These are phyloP conservation scores for Cinnamomum micranthum DNA, from an alignment of 164 flowering plant genomes.

Conservation along the genomic window DNA sequence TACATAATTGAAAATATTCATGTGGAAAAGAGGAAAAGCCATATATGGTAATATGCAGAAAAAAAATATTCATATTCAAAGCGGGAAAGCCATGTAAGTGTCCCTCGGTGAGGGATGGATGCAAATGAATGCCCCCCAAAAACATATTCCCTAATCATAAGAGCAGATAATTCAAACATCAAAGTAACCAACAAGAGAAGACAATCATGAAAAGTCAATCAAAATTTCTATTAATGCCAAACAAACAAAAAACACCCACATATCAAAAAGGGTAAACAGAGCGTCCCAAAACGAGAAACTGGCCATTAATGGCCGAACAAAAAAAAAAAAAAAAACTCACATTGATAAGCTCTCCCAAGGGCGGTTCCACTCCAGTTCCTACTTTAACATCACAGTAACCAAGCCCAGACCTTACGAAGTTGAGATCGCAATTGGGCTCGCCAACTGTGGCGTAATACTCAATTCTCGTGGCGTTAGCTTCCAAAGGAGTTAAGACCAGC, in stretches of 20 bases:
- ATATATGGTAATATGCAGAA: too few species aligned
- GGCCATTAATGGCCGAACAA: too few species aligned
- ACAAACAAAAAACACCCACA: neutral
- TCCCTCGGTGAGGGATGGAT: too few species aligned
- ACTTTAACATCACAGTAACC: conserved; percentile 70
- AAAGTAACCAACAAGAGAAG: neutral
- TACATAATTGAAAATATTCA: too few species aligned
- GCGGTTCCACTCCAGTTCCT: conserved; percentile 64
- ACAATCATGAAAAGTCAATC: neutral
- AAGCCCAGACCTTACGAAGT: conserved; percentile 60
- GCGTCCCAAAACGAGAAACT: too few species aligned
- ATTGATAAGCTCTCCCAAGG: conserved; percentile 69
- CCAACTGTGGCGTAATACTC: conserved; percentile 81
- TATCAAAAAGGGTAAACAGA: neutral
- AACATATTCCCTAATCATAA: neutral
- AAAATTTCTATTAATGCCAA: neutral
- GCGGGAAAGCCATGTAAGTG: too few species aligned
- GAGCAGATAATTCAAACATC: neutral
- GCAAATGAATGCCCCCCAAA: too few species aligned
- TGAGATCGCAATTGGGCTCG: conserved; percentile 73
- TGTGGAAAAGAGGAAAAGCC: too few species aligned
- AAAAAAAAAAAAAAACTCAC: conserved; percentile 32
- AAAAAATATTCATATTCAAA: too few species aligned
- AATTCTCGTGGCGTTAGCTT: conserved; percentile 78
- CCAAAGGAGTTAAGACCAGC: conserved; percentile 42